phyloP scores from a whole-genome alignment of 305 asterid species.

The Withania somnifera region DNA sequence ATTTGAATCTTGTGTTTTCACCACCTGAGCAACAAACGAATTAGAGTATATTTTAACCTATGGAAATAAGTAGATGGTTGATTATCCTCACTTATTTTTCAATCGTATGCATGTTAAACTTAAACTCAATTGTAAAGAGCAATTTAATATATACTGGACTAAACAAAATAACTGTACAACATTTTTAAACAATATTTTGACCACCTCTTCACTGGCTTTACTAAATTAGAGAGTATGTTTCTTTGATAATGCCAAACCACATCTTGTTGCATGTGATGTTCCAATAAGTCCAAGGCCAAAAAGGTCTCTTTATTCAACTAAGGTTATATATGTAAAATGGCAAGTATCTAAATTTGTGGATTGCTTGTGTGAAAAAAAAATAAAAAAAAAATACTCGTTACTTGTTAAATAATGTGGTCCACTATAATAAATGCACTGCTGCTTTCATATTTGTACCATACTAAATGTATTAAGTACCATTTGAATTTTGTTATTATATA shows the following conservation, averaged over 20 bases:
- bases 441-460: conserved; percentile 3
- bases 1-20: neutral
- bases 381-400: neutral
- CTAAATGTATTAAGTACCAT: neutral
- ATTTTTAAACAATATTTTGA: no score
- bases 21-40: neutral
- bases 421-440: neutral
- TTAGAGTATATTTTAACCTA: neutral
- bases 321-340: neutral
- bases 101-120: neutral
- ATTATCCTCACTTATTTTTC: neutral
- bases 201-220: neutral
- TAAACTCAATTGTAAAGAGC: neutral
- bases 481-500: neutral
- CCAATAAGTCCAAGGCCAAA: neutral
- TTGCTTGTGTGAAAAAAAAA: neutral
- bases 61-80: neutral
- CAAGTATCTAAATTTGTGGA: neutral
- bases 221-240: neutral
- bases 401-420: conserved; percentile 5
- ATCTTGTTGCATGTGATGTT: neutral
- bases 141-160: neutral
- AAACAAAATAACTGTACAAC: no score
- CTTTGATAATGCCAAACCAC: neutral
- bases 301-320: neutral